Base-by-base conservation (phyloP, 2,329 filamentous ascomycete species). In the Pyrenophora tritici-repentis region DNA sequence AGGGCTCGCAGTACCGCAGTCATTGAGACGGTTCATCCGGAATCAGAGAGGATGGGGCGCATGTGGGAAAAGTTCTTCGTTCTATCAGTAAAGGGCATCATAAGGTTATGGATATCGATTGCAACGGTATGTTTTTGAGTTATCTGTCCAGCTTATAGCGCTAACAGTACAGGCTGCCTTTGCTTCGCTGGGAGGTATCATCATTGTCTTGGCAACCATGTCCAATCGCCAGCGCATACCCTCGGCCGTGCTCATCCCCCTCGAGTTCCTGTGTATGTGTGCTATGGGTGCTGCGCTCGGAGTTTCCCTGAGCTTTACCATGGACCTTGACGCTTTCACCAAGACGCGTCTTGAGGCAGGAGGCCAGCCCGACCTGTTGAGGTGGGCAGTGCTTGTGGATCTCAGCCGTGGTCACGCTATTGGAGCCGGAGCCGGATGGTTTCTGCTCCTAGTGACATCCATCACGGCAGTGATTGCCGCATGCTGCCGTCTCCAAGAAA, bases 101-200 rank as follows among this genome's bases (percentile, higher is more conserved):
- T 57, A n/a, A 52, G 54, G 12, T 58, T 67, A 16, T 69, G 61
- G 61, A 50, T 67, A 31, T 58, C 66, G 7, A 63, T 69, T 24
- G 63, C 51, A 32, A 50, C 53, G 9, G 67, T 70, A 61, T 18
- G 64, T 64, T 3, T 3, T 22, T 10, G n/a, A 4, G 3, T 6
- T 12, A 34, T 51, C 14, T 6, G 3, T 16, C 16, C 9, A 31
- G 16, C 34, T 10, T 2, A 24, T 6, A 12, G 12, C 36, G 33
- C 33, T 38, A 16, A 61, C 59, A 42, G 62, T 24, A 38, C 20
- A 70, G 67, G 57, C 55, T 32, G 58, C 47, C 9, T 60, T 69
- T 35, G 53, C 53, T 16, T 60, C 62, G 31, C 37, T 70, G 3
- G 50, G 49, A 4, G 44, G 45, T 9, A 37, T 60, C 20, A 41